Evolutionary conservation across 2,329 filamentous ascomycete genomes (phyloP), one percentile per base, ranked within the genome.

Genomic region (Fusarium annulatum): DNA sequence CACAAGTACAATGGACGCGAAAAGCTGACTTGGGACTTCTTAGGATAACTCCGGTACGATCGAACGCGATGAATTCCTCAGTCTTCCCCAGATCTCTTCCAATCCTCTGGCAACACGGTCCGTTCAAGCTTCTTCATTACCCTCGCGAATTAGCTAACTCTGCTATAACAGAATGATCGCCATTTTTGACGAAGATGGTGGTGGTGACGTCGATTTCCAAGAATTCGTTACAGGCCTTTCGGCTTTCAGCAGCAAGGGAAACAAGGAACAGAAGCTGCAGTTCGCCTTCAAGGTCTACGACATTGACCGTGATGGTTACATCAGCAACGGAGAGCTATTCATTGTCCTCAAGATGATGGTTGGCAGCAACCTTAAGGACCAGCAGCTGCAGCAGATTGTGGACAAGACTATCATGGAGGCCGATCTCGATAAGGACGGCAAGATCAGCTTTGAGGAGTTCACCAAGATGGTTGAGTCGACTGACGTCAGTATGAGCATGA

Each of bases 291-390:
- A 98, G 84, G 96, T 99, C 70, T 99, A 99, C 88, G 96, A 99
- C 83, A 98, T 99, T 80, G 96, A 99, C 84, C 94, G 96, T 69
- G 96, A 99, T 83, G 96, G 96, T 30, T 99, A 94, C 86, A 99
- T 99, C 81, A 97, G 94, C 87, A 99, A 99, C 84, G 96, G 96
- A 79, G 96, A 99, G 87, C 90, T 99, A 58, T 99, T 98, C 84
- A 98, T 99, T 80, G 96, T 99, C 80, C 89, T 99, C 80, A 99
- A 99, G 93, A 99, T 99, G 96, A 99, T 99, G 96, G 96, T 99
- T 58, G 96, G 96, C 68, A 98, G 94, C 86, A 99, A 99, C 84
- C 86, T 99, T 80, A 99, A 99, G 88, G 96, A 99, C 83, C 94
- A 98, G 85, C 96, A 99, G 86, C 86, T 99, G 82, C 96, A 99